Percentiles rank a stretch among this genome's conserved stretches.
Conservation (phyloP, 805 yeast species). For the Zygosaccharomyces lentus region DNA sequence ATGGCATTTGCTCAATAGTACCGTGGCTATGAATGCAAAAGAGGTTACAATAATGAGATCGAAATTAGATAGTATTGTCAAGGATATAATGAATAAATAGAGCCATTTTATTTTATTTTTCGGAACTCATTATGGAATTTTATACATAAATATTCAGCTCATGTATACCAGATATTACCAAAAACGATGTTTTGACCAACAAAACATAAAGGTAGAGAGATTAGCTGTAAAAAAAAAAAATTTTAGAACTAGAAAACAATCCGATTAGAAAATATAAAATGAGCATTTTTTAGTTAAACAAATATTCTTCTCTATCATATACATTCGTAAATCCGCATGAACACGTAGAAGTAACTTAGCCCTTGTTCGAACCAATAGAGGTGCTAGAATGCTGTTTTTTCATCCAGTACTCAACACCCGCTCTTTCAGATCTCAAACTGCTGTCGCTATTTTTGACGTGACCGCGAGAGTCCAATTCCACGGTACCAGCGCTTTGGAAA, state of each 20-base stretch:
- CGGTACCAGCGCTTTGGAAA: constrained; percentile 74
- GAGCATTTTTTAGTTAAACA: not conserved
- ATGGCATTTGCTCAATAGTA: constrained; percentile 34
- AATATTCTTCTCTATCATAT: not conserved
- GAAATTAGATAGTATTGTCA: constrained; percentile 22
- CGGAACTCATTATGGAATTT: too few relatives aligned
- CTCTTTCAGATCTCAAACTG: constrained; percentile 37
- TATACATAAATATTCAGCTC: too few relatives aligned
- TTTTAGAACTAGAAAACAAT: not conserved
- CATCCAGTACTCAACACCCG: constrained; percentile 30
- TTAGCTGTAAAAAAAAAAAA: too few relatives aligned
- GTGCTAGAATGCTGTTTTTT: constrained; percentile 26
- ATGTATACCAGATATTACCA: too few relatives aligned
- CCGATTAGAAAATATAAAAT: not conserved
- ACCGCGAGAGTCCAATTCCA: constrained; percentile 73
- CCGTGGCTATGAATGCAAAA: constrained; percentile 30
- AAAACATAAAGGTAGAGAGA: too few relatives aligned
- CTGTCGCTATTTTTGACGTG: constrained; percentile 48
- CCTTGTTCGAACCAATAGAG: not conserved
- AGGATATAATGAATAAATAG: constrained; percentile 7
- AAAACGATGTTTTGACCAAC: too few relatives aligned
- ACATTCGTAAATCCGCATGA: not conserved
- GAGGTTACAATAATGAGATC: constrained; percentile 29
- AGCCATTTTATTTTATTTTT: not conserved
- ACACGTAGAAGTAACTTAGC: not conserved